Percentiles rank a stretch among this genome's conserved stretches.
phyloP scores from a whole-genome alignment of 495 filamentous ascomycete species.

The Echria macrotheca region DNA sequence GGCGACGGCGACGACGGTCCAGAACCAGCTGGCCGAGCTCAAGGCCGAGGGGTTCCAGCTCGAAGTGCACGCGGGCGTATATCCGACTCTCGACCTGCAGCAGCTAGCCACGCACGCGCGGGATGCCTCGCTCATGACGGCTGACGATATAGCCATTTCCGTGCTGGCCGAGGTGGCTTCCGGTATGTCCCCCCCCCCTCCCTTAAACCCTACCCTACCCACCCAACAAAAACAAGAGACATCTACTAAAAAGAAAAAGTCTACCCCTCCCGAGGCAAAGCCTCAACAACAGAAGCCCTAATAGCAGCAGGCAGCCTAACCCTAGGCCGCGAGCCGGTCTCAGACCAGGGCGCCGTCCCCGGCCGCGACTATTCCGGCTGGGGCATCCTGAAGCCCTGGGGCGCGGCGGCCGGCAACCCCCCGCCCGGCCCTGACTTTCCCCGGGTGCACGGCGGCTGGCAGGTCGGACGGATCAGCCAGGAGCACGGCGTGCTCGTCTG shows the following conservation, averaged over 20 bases:
- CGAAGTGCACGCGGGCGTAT: conserved; percentile 36
- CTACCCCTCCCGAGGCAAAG: conserved; percentile 53
- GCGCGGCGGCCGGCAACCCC: conserved; percentile 19
- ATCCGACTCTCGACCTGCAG: conserved; percentile 71
- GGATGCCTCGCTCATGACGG: conserved; percentile 31
- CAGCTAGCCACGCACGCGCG: conserved; percentile 69
- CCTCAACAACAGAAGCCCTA: conserved; percentile 57
- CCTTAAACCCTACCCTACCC: too few species aligned
- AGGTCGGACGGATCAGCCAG: conserved; percentile 57
- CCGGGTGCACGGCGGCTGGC: conserved; percentile 48
- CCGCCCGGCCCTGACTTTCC: conserved; percentile 33
- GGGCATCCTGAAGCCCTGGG: conserved; percentile 67
- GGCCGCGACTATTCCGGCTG: conserved; percentile 57
- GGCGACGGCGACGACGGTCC: too few species aligned
- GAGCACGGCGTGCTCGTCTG: conserved; percentile 61
- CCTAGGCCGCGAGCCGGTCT: conserved; percentile 59
- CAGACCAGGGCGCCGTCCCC: conserved; percentile 24
- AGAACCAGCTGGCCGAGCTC: too few species aligned
- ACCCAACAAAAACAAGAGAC: too few species aligned
- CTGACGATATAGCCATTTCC: conserved; percentile 58
- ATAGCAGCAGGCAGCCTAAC: conserved; percentile 67
- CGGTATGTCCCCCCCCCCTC: conserved; percentile 2
- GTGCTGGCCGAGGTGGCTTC: conserved; percentile 63
- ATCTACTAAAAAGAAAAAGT: conserved; percentile 22
- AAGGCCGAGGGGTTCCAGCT: conserved; percentile 18